Evolutionary conservation across 192 early-diverging fungal genomes (phyloP).

Genomic region (Coemansia sp.): DNA sequence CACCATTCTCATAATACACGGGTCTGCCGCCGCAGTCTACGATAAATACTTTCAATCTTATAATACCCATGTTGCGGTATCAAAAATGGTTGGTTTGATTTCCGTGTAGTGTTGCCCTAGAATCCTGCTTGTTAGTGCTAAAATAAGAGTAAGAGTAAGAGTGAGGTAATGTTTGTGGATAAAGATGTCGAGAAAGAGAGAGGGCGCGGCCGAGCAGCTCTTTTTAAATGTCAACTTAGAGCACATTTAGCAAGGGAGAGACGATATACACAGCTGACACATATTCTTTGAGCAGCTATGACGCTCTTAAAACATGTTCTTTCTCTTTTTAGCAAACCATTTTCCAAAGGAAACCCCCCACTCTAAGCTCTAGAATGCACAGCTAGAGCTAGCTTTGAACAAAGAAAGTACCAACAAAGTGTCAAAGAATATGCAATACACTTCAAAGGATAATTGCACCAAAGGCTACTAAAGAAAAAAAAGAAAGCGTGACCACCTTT

Average conservation of each 20-base stretch:
- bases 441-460: neutral
- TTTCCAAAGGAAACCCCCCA: neutral
- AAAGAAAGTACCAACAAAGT: neutral
- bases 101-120: too few species aligned
- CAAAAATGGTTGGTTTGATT: neutral
- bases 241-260: neutral
- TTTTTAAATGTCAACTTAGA: neutral
- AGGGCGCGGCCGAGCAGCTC: neutral
- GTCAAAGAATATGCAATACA: neutral
- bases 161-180: neutral
- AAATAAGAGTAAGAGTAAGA: neutral
- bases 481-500: neutral
- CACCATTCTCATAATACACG: neutral
- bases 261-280: neutral
- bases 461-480: neutral
- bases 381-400: neutral
- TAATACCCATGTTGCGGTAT: neutral
- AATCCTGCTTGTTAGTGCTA: neutral
- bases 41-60: neutral
- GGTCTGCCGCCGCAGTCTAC: neutral
- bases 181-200: neutral
- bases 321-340: neutral
- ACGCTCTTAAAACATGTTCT: neutral
- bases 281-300: neutral
- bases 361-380: neutral